phyloP scores from a whole-genome alignment of 108 stramenopile species.

The Skeletonema marinoi region DNA sequence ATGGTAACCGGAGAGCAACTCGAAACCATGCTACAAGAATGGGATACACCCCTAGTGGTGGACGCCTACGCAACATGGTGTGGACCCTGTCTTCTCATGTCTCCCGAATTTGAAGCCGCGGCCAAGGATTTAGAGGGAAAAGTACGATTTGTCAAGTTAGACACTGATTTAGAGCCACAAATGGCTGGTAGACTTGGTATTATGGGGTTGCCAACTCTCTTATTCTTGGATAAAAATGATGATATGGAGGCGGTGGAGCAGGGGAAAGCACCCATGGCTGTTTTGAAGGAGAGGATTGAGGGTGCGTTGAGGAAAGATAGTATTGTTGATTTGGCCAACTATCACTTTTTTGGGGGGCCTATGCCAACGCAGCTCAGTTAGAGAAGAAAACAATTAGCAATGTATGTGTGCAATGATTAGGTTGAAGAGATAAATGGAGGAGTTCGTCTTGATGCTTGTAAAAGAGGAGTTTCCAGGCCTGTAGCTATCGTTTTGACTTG shows the following conservation, averaged over 20 bases:
- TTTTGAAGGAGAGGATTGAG: slow-evolving; percentile 81
- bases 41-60: slow-evolving; percentile 75
- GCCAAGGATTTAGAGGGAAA: slow-evolving; percentile 68
- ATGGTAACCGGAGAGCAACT: slow-evolving; percentile 74
- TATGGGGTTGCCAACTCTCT: slow-evolving; percentile 80
- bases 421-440: not conserved
- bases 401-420: not conserved
- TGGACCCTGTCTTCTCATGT: slow-evolving; percentile 80
- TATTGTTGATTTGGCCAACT: slow-evolving; percentile 68
- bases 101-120: slow-evolving; percentile 86
- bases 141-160: slow-evolving; percentile 83
- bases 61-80: slow-evolving; percentile 91
- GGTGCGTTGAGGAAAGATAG: slow-evolving; percentile 75
- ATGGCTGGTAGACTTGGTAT: slow-evolving; percentile 81
- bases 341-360: slow-evolving; percentile 81
- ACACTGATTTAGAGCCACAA: slow-evolving; percentile 75
- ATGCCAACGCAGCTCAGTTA: slow-evolving; percentile 51
- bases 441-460: not conserved
- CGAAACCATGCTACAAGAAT: slow-evolving; percentile 77
- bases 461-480: not conserved
- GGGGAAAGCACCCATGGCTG: slow-evolving; percentile 61
- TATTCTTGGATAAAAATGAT: slow-evolving; percentile 78
- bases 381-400: not conserved
- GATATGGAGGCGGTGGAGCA: slow-evolving; percentile 49
- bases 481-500: not conserved